A percentile compares a stretch with the other conserved stretches of the same genome.
These are phyloP conservation scores for Globisporangium barbulae DNA, from an alignment of 352 stramenopile genomes.

Conservation along the genomic window DNA sequence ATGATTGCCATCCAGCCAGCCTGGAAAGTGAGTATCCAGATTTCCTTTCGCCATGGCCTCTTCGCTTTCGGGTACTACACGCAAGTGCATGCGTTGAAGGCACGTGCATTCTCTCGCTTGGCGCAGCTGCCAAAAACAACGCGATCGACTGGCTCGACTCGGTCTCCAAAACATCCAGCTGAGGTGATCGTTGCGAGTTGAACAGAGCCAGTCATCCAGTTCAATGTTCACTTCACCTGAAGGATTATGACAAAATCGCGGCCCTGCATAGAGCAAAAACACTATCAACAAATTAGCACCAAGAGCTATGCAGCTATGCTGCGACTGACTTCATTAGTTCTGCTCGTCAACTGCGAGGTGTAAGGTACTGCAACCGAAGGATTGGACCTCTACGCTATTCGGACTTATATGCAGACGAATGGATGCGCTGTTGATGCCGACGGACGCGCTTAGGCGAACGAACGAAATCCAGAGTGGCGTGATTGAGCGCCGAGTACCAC, in stretches of 20 bases:
- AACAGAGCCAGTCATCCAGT: background rate
- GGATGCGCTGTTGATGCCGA: too few species aligned
- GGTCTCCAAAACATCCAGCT: constrained; percentile 1
- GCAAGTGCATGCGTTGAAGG: background rate
- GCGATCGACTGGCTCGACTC: background rate
- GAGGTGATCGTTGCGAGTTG: background rate
- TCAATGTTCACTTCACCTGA: background rate
- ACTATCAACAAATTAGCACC: background rate
- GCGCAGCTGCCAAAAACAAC: background rate
- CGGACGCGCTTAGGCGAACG: too few species aligned
- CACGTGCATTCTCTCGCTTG: background rate
- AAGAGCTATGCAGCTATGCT: background rate
- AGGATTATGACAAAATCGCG: background rate
- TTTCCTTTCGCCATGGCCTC: background rate
- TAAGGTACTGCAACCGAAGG: too few species aligned
- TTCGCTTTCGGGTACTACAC: background rate
- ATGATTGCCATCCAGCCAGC: background rate
- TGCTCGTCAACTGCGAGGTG: background rate
- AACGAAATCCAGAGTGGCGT: too few species aligned
- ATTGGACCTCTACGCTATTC: too few species aligned
- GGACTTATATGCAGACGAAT: too few species aligned
- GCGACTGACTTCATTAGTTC: background rate
- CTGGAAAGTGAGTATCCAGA: background rate
- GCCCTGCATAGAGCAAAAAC: background rate
- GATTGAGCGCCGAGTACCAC: too few species aligned